These are phyloP conservation scores for Moricandia arvensis DNA, from an alignment of 345 rosid species.

Conservation along the genomic window DNA sequence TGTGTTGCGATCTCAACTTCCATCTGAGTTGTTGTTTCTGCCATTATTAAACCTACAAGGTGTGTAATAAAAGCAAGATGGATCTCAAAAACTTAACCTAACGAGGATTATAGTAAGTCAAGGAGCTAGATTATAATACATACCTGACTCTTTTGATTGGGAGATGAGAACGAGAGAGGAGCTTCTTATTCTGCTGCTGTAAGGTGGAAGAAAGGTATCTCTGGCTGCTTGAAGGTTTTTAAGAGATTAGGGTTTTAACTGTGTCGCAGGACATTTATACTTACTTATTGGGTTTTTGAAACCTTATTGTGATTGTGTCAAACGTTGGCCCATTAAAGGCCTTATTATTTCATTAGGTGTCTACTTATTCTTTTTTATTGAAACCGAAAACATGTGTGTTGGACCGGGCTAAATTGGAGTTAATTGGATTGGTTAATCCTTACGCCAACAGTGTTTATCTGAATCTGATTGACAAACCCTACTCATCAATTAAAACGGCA, in stretches of 20 bases:
- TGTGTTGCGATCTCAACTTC: constrained; percentile 43
- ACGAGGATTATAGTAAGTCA: background rate
- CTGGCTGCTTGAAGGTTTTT: background rate
- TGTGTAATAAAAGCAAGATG: background rate
- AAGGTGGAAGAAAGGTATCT: background rate
- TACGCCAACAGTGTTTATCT: no score
- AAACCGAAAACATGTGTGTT: no score
- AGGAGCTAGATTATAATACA: background rate
- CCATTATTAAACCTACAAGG: constrained; percentile 6
- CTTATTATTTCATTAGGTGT: background rate
- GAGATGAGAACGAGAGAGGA: background rate
- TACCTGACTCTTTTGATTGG: background rate
- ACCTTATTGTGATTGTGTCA: background rate
- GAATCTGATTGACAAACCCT: no score
- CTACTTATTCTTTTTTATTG: no score
- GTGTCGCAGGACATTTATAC: background rate
- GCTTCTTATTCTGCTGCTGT: background rate
- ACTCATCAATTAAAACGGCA: no score
- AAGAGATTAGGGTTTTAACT: constrained; percentile 12
- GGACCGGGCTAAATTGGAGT: no score
- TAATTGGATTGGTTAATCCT: no score
- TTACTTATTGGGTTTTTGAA: background rate
- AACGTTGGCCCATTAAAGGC: background rate
- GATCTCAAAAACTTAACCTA: background rate
- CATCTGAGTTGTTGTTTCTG: constrained; percentile 41